Base-by-base conservation (phyloP, 2,329 filamentous ascomycete species). In the Aureobasidium zeae region DNA sequence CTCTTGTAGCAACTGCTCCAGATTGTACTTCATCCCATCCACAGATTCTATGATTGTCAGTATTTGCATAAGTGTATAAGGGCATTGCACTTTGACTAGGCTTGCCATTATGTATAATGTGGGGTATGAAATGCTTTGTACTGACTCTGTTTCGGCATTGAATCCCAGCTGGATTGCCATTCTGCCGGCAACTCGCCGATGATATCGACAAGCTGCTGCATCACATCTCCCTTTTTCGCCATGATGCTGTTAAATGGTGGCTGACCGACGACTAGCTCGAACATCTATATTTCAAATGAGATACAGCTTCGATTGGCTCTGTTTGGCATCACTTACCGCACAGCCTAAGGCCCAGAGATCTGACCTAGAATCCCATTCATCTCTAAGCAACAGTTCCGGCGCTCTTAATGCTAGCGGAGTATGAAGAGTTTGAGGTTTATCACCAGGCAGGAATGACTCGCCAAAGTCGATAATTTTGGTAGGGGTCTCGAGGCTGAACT, bases 381-480 rank as follows among this genome's bases (percentile, higher is more conserved):
- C 61, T 33, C 52, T 30, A 42, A 67, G 64, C 17, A 68, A 55
- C 37, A 62, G 48, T 50, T 67, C 63, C 1, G 64, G 63, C 31
- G 63, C 57, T 9, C 58, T 56, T 39, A 66, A 29, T 42, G 44
- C 2, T 30, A 65, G 46, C 60, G 64, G 20, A 5, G 58, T 65
- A 31, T 62, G 51, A 9, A 66, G 52, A 4, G 47, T 53, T 29
- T 51, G 12, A 42, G 61, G 59, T 13, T 19, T 5, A 2, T 53
- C 43, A 10, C 50, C 13, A 9, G 4, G 30, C 9, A 47, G 46
- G 44, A 66, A 66, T 29, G 62, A 62, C 51, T 64, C 52, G 1
- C 63, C 61, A 44, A 65, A 65, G 45, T 67, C 62, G 9, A 65
- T 49, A n/a, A 63, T 56, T 32, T 63, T 63, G 48, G 59, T 50